phyloP scores from a whole-genome alignment of 2,329 filamentous ascomycete genomes.

The Aureobasidium lini region DNA sequence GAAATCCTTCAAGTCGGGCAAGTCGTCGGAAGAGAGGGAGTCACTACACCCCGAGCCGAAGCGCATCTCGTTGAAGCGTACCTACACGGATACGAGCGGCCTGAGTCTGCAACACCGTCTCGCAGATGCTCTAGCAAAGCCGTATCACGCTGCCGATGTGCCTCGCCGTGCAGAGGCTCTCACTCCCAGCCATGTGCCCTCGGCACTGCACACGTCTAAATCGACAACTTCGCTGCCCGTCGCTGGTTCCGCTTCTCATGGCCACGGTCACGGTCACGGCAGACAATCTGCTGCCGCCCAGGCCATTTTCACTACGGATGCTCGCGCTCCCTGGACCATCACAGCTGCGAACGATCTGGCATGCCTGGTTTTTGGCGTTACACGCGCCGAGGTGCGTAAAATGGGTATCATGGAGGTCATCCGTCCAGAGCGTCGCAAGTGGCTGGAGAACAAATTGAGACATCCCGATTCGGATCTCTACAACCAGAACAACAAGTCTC shows the following conservation, averaged over 20 bases:
- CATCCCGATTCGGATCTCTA: slow-evolving; percentile 44
- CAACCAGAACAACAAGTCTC: slow-evolving; percentile 27
- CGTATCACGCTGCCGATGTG: slow-evolving; percentile 54
- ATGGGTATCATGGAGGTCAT: slow-evolving; percentile 94
- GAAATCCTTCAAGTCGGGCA: neutral
- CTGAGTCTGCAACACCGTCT: slow-evolving; percentile 73
- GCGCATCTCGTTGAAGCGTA: slow-evolving; percentile 58
- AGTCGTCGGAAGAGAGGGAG: neutral
- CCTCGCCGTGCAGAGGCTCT: slow-evolving; percentile 25
- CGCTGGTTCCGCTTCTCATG: slow-evolving; percentile 25
- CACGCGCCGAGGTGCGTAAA: slow-evolving; percentile 87
- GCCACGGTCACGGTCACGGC: slow-evolving; percentile 66
- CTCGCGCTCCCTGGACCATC: slow-evolving; percentile 87
- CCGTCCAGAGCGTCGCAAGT: slow-evolving; percentile 76
- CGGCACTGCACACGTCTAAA: slow-evolving; percentile 27
- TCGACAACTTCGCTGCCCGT: slow-evolving; percentile 23
- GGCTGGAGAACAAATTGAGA: slow-evolving; percentile 79
- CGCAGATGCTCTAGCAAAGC: slow-evolving; percentile 76
- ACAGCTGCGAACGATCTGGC: slow-evolving; percentile 93
- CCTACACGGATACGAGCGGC: slow-evolving; percentile 74
- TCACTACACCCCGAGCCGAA: slow-evolving; percentile 9
- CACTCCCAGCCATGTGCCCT: slow-evolving; percentile 19
- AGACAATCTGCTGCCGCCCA: slow-evolving; percentile 87
- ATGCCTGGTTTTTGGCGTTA: slow-evolving; percentile 97
- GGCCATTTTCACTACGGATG: slow-evolving; percentile 95